Evolutionary conservation across 352 stramenopile genomes (phyloP).

Genomic region (Phytophthora gonapodyides): DNA sequence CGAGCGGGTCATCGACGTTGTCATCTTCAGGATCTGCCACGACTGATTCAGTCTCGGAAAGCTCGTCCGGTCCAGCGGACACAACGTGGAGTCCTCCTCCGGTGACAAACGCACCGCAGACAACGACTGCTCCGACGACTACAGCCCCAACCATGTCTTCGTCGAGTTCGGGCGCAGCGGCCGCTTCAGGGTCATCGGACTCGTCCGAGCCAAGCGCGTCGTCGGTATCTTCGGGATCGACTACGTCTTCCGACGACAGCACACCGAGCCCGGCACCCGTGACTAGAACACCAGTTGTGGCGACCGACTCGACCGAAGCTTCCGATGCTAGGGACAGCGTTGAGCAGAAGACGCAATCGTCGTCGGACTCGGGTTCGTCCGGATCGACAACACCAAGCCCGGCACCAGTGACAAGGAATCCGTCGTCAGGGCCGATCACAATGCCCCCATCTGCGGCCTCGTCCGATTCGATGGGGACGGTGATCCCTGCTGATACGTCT

Average conservation of each 20-base stretch:
- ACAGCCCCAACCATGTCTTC: constrained; percentile 14
- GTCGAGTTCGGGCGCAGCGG: constrained; percentile 16
- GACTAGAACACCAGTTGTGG: constrained; percentile 28
- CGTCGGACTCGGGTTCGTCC: constrained; percentile 7
- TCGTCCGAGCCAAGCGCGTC: constrained; percentile 7
- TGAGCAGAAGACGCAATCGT: constrained; percentile 25
- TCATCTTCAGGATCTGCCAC: constrained; percentile 23
- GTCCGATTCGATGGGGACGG: constrained; percentile 36
- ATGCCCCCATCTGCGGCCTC: constrained; percentile 28
- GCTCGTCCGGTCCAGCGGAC: constrained; percentile 22
- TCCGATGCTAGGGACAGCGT: constrained; percentile 16
- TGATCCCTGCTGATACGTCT: constrained; percentile 35
- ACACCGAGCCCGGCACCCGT: constrained; percentile 39
- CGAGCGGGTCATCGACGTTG: constrained; percentile 14
- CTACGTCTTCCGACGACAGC: constrained; percentile 22
- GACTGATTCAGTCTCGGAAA: constrained; percentile 13
- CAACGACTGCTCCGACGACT: constrained; percentile 15
- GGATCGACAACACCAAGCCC: constrained; percentile 22
- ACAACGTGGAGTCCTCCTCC: constrained; percentile 30
- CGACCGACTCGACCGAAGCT: constrained; percentile 11
- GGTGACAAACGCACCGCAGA: constrained; percentile 23
- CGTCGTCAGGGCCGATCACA: constrained; percentile 13
- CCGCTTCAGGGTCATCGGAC: constrained; percentile 21
- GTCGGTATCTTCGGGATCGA: constrained; percentile 6
- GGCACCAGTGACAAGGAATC: constrained; percentile 26